Evolutionary conservation across 208 protist species (phyloP).

Genomic region (Naegleria gruberi): DNA sequence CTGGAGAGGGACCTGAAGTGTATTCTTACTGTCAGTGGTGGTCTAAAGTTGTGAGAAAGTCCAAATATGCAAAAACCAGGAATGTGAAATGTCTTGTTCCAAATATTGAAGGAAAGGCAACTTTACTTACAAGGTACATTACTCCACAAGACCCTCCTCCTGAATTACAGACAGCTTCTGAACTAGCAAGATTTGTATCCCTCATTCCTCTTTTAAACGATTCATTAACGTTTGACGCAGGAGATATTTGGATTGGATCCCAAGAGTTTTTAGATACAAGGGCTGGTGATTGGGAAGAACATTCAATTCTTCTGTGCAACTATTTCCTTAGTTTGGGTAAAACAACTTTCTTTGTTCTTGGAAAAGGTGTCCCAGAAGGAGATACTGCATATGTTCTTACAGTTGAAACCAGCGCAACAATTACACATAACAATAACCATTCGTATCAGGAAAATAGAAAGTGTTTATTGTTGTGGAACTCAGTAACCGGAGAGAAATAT

Average conservation of each 20-base stretch:
- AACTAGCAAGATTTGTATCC: conserved; percentile 27
- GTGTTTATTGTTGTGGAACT: conserved; percentile 18
- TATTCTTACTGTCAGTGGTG: conserved; percentile 7
- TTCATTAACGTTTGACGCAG: neutral
- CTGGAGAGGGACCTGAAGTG: neutral
- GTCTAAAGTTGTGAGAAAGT: neutral
- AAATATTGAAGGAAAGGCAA: conserved; percentile 3
- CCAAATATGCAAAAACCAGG: neutral
- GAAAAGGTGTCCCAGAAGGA: conserved; percentile 31
- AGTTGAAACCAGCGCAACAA: neutral
- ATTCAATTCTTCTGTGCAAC: conserved; percentile 42
- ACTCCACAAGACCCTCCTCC: conserved; percentile 21
- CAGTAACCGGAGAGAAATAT: conserved; percentile 16
- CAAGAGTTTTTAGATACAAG: conserved; percentile 32
- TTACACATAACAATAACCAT: neutral
- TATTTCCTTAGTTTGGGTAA: conserved; percentile 25
- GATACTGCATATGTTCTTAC: conserved; percentile 29
- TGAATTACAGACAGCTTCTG: neutral
- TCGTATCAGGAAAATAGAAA: neutral
- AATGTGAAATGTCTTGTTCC: neutral
- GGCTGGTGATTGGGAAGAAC: conserved; percentile 40
- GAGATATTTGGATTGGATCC: conserved; percentile 30
- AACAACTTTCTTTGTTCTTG: conserved; percentile 33
- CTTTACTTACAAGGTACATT: conserved; percentile 35
- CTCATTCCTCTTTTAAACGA: conserved; percentile 33